phyloP scores from a whole-genome alignment of 352 stramenopile species.

The Pythium sp. region DNA sequence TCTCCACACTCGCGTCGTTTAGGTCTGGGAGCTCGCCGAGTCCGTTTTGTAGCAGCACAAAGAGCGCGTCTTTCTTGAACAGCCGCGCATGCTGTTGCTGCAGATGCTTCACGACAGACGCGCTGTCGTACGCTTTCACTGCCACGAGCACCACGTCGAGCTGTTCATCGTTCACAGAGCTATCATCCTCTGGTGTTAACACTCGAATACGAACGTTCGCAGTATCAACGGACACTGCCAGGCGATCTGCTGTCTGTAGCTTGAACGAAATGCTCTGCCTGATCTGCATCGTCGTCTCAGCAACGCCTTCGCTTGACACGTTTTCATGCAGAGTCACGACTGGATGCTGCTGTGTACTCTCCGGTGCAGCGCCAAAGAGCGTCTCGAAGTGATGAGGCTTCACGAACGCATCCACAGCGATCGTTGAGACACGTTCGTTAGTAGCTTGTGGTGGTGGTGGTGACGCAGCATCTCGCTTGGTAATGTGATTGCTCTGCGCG shows the following conservation, averaged over 20 bases:
- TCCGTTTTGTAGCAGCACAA: conserved; percentile 73
- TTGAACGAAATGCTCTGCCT: conserved; percentile 2
- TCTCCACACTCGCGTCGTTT: background rate
- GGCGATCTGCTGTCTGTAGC: background rate
- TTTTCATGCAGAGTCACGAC: conserved; percentile 15
- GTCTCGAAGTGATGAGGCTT: conserved; percentile 38
- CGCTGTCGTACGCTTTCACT: conserved; percentile 70
- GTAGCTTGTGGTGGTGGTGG: background rate
- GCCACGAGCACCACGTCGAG: conserved; percentile 63
- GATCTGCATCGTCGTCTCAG: background rate
- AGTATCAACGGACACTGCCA: conserved; percentile 9
- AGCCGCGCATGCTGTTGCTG: conserved; percentile 26
- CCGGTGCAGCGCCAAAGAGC: conserved; percentile 10
- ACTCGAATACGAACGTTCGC: conserved; percentile 34
- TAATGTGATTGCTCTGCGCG: background rate
- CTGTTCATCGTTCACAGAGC: conserved; percentile 4
- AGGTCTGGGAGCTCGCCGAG: conserved; percentile 35
- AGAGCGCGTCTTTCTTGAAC: conserved; percentile 42
- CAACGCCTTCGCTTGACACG: conserved; percentile 7
- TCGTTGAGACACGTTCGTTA: background rate
- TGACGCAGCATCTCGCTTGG: background rate
- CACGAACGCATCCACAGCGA: conserved; percentile 48
- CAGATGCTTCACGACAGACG: conserved; percentile 33
- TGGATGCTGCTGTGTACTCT: background rate
- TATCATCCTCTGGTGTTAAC: conserved; percentile 17